Evolutionary conservation across 192 early-diverging fungal species (phyloP).

Genomic region (Neocallimastix lanati): DNA sequence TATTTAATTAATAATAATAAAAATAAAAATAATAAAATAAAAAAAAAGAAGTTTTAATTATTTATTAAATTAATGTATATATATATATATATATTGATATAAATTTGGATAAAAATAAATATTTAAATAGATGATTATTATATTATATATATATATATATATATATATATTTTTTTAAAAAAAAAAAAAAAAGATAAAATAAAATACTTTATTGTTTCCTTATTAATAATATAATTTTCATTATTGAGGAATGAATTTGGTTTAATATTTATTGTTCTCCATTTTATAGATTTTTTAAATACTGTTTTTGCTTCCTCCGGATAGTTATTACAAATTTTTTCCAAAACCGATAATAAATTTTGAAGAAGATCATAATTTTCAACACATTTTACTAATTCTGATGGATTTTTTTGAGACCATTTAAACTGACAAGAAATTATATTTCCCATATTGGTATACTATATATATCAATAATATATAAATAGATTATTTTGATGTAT

Average conservation of each 20-base stretch:
- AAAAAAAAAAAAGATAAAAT: too few relatives aligned
- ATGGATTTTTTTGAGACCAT: neutral
- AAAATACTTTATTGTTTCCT: neutral
- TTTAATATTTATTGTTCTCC: neutral
- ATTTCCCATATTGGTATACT: neutral
- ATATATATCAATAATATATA: neutral
- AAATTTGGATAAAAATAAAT: too few relatives aligned
- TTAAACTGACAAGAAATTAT: neutral
- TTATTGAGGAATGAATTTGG: neutral
- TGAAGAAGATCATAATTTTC: conserved; percentile 3
- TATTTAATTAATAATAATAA: too few relatives aligned
- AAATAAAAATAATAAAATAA: too few relatives aligned
- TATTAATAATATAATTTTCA: neutral
- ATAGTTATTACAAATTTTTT: neutral
- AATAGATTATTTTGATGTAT: neutral
- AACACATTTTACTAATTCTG: neutral
- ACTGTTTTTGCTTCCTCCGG: neutral
- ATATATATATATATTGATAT: too few relatives aligned
- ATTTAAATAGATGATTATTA: too few relatives aligned
- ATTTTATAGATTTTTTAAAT: conserved; percentile 2
- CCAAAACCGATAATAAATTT: neutral
- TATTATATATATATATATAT: neutral
- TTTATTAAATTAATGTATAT: too few relatives aligned
- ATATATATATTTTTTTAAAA: neutral
- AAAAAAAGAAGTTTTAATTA: too few relatives aligned